These are phyloP conservation scores for Nannochloropsis oceanica DNA, from an alignment of 108 stramenopile genomes.

Conservation along the genomic window DNA sequence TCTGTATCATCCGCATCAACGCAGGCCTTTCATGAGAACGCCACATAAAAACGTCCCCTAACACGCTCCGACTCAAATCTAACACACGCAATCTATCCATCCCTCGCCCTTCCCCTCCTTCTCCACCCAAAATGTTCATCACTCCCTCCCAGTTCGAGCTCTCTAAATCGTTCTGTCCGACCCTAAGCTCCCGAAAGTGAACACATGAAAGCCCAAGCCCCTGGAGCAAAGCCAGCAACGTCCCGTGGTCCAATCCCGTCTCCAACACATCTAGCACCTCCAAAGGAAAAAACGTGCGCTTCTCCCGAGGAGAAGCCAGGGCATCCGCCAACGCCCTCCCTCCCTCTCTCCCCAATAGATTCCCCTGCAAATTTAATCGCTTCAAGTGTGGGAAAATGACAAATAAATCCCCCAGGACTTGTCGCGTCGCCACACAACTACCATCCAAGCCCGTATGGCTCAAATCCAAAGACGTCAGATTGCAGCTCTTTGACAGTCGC, in stretches of 20 bases:
- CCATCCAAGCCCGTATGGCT: neutral
- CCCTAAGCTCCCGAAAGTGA: neutral
- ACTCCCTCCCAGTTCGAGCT: neutral
- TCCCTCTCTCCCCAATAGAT: neutral
- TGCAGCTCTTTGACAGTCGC: too few species aligned
- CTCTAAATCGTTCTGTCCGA: neutral
- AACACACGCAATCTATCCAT: neutral
- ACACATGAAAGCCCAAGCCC: neutral
- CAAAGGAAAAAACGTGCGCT: neutral
- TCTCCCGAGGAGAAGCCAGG: neutral
- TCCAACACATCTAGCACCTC: neutral
- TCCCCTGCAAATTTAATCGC: neutral
- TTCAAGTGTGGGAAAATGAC: neutral
- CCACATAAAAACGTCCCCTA: neutral
- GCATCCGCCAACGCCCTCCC: neutral
- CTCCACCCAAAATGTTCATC: neutral
- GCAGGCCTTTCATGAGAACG: neutral
- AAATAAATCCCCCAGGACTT: neutral
- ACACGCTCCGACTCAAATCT: neutral
- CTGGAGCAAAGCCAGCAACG: neutral
- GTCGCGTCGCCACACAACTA: neutral
- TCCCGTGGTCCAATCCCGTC: neutral
- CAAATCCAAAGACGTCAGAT: neutral
- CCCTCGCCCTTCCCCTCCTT: too few species aligned
- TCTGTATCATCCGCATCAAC: neutral